Base-by-base conservation (phyloP, 2,329 filamentous ascomycete species). In the Pseudogymnoascus sp. region DNA sequence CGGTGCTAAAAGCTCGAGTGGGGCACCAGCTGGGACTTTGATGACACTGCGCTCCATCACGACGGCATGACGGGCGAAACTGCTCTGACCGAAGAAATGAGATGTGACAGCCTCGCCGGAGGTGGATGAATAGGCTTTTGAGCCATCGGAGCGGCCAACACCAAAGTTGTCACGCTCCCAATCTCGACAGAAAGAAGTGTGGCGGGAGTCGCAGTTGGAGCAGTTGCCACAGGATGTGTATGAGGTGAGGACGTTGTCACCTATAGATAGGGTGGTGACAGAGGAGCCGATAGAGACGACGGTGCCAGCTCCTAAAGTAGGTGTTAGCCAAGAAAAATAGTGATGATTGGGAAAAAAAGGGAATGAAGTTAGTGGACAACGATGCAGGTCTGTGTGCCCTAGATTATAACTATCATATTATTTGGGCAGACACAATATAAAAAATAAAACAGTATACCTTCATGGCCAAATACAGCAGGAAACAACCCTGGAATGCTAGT, bases 71-170 rank as follows among this genome's bases (percentile, higher is more conserved):
- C 67, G 68, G 4, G 68, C 60, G 60, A 75, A 72, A 1, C 70
- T 71, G 6, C 69, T 71, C 63, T 75, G 73, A 9, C 73, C 73
- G 50, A 75, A 75, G 65, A 73, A 75, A 62, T 74, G 70, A 46
- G 67, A 67, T 2, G 67, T 65, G 4, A 75, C 68, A 0, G 67
- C 56, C 40, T 60, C 65, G 7, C 59, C 65, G 15, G 68, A 68
- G 0, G 53, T 23, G 9, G 64, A 59, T 1, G 61, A 46, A 31
- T 64, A 67, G 26, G 65, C 29, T 29, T 69, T 69, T 26, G 64
- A 64, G 4, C 64, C 67, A 63, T 68, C 67, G n/a, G 26, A 53
- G 44, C 67, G 62, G 7, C 64, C 63, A 13, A 65, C 56, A 2
- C 64, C 67, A 40, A 73, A 70, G 65, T 75, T 75, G 53, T 66